These are phyloP conservation scores for Saccharum spontaneum DNA, from an alignment of 176 grass and related monocot genomes.

Conservation along the genomic window DNA sequence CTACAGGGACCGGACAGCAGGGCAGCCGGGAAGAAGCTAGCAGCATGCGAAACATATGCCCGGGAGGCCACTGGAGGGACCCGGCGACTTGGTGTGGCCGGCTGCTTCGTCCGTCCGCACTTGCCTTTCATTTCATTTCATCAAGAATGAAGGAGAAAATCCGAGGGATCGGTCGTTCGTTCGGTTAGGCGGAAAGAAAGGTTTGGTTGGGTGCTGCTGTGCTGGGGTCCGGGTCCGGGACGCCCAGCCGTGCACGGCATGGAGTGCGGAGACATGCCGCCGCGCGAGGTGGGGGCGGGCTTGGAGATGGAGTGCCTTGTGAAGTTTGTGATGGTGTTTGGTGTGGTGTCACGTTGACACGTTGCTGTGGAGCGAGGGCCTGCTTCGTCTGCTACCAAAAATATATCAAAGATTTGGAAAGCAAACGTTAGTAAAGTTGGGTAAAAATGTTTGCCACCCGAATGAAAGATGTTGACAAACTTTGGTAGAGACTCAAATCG, in stretches of 20 bases:
- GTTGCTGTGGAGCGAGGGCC: background rate
- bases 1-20: too few relatives aligned
- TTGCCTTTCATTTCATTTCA: background rate
- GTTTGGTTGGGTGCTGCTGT: background rate
- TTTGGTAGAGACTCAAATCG: too few relatives aligned
- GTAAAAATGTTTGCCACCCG: too few relatives aligned
- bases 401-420: too few relatives aligned
- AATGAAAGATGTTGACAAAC: background rate
- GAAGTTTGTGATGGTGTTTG: background rate
- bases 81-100: fast-evolving
- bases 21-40: background rate
- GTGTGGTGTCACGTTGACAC: background rate
- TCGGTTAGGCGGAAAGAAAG: background rate
- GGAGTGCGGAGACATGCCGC: background rate
- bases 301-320: background rate
- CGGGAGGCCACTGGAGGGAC: background rate
- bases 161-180: background rate
- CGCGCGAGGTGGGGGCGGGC: background rate
- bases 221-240: background rate
- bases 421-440: too few relatives aligned
- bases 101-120: background rate
- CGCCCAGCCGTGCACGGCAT: slow-evolving; percentile 16
- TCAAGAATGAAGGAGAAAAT: background rate
- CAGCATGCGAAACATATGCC: background rate
- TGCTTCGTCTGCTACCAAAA: background rate